Evolutionary conservation across 441 rosid species (phyloP).

Genomic region (Capsella rubella): DNA sequence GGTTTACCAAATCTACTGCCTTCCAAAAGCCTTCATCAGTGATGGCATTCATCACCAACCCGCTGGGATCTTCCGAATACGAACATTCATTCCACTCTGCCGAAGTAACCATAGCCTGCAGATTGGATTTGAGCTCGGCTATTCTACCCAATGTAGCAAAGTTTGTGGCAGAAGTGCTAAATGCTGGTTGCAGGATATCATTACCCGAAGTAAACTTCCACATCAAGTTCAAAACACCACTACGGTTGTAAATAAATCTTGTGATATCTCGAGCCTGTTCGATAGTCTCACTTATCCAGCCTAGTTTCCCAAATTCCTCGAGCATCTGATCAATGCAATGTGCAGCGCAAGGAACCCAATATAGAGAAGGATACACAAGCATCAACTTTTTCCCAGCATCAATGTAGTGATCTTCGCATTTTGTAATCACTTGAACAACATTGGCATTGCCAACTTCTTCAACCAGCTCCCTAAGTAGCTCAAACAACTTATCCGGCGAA

Average conservation of each 20-base stretch:
- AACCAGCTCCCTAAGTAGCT: slow-evolving; percentile 66
- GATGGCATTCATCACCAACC: slow-evolving; percentile 63
- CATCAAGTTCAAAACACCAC: slow-evolving; percentile 73
- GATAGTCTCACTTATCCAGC: slow-evolving; percentile 65
- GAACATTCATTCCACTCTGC: slow-evolving; percentile 85
- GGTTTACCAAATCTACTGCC: slow-evolving; percentile 56
- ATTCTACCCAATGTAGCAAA: slow-evolving; percentile 70
- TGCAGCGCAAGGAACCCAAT: slow-evolving; percentile 89
- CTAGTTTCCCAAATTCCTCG: slow-evolving; percentile 73
- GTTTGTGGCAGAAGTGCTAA: slow-evolving; percentile 67
- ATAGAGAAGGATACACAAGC: slow-evolving; percentile 64
- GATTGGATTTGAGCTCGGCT: slow-evolving; percentile 61
- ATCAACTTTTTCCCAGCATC: slow-evolving; percentile 76
- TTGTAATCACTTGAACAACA: slow-evolving; percentile 84
- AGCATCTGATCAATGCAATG: slow-evolving; percentile 79
- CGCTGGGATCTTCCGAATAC: slow-evolving; percentile 71
- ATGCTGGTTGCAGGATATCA: slow-evolving; percentile 74
- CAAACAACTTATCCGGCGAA: slow-evolving; percentile 65
- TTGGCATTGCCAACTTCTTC: slow-evolving; percentile 76
- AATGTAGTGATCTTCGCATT: slow-evolving; percentile 55
- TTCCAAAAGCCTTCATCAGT: slow-evolving; percentile 83
- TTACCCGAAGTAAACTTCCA: slow-evolving; percentile 73
- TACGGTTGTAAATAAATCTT: slow-evolving; percentile 75
- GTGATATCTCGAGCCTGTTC: slow-evolving; percentile 81
- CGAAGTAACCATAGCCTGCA: slow-evolving; percentile 89